Evolutionary conservation across 192 early-diverging fungal species (phyloP).

Genomic region (Dissophora globulifera): DNA sequence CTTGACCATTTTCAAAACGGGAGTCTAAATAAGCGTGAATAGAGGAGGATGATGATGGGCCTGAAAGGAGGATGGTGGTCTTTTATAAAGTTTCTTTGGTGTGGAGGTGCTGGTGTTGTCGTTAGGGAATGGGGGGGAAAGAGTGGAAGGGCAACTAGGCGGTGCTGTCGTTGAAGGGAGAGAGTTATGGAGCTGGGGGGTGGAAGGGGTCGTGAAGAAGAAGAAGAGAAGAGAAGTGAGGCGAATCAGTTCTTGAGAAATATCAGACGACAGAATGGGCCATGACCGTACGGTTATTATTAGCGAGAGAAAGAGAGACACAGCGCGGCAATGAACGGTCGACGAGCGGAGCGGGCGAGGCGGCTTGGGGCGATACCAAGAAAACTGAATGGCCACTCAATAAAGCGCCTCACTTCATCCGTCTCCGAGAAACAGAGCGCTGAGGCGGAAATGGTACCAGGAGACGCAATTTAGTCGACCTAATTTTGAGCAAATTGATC

Average conservation of each 20-base stretch:
- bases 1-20: conserved; percentile 28
- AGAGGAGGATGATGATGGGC: not conserved
- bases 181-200: not conserved
- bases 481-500: no score
- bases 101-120: not conserved
- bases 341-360: no score
- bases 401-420: not conserved
- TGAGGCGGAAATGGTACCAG: not conserved
- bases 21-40: no score
- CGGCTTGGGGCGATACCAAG: no score
- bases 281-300: no score
- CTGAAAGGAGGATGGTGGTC: not conserved
- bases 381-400: no score
- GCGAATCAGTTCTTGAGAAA: not conserved
- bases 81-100: not conserved
- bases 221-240: conserved; percentile 6
- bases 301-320: no score
- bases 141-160: conserved; percentile 28
- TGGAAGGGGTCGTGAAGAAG: not conserved
- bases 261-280: not conserved
- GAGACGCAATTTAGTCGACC: not conserved
- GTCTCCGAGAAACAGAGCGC: not conserved
- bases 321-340: no score
- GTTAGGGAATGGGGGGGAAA: not conserved
- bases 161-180: conserved; percentile 2